Base-by-base conservation (phyloP, 192 early-diverging fungal genomes). In the Rhizoclosmatium globosum region DNA sequence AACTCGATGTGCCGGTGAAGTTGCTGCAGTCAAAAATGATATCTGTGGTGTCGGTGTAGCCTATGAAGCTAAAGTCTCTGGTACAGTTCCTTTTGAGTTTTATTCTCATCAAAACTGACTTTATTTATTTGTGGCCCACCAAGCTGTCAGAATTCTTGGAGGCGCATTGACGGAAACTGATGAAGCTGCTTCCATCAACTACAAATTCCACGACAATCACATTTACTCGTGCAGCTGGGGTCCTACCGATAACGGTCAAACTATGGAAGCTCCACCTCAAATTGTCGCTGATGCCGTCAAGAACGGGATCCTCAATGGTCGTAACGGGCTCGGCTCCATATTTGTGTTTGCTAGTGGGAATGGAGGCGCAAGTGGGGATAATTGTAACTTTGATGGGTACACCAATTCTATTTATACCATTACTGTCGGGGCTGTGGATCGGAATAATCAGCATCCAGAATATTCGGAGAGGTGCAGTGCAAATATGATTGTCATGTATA, bases 211-310 rank as follows among this genome's bases (percentile, higher is more conserved):
- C 57, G 88, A 92, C 17, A 99, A 95, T 82, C 91, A 95, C 60
- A 98, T 99, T 69, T 99, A 97, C 85, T 96, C 95, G 17, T 98
- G 97, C 84, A 93, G 91, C 48, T 99, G 97, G 97, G 97, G 97
- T 0, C 97, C 98, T 44, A 85, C 89, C 45, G 98, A 99, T 78
- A 89, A 96, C 78, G 98, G 98, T 4, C 80, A 81, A 56, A 86
- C 92, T 0, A 92, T 94, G 78, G 96, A 97, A 50, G 95, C 92
- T 1, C 98, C 98, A 11, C 88, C 91, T 38, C 83, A 89, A 7
- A 78, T 96, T 2, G 90, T 98, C 13, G 78, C 88, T 64, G 92
- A 97, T 31, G 97, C 98, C 3, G 92, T 99, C 31, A 69, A 90
- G 39, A 95, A 96, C 64, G 98, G 98, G 17, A 90, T 97, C 38